Evolutionary conservation across 768 basidiomycete genomes (phyloP).

Genomic region (Leccinum arenicola): DNA sequence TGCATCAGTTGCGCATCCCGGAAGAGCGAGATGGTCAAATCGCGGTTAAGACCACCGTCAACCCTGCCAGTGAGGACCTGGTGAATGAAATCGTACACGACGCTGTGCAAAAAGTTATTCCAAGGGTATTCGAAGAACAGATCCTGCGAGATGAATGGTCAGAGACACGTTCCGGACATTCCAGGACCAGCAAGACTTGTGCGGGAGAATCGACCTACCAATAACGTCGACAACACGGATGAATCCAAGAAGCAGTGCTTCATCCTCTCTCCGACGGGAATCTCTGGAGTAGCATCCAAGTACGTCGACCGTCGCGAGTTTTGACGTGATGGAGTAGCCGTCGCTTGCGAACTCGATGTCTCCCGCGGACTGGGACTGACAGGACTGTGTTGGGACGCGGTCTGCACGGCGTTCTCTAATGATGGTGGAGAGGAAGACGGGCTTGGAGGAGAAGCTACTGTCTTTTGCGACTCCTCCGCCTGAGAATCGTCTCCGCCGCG

Average conservation of each 20-base stretch:
- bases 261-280: conserved; percentile 73
- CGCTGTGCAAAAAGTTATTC: conserved; percentile 97
- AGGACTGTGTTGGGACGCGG: conserved; percentile 27
- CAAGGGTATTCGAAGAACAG: conserved; percentile 95
- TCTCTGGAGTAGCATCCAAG: conserved; percentile 33
- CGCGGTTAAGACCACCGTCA: conserved; percentile 79
- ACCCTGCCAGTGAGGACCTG: conserved; percentile 90
- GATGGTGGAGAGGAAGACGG: conserved; percentile 31
- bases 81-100: conserved; percentile 94
- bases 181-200: neutral
- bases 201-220: conserved; percentile 50
- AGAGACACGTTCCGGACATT: neutral
- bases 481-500: conserved; percentile 27
- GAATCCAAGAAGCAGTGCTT: conserved; percentile 78
- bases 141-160: conserved; percentile 49
- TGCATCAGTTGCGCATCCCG: conserved; percentile 81
- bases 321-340: conserved; percentile 50
- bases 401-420: conserved; percentile 29
- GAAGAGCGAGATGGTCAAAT: conserved; percentile 81
- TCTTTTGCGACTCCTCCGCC: conserved; percentile 31
- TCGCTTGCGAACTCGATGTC: conserved; percentile 29
- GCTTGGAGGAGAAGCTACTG: conserved; percentile 29
- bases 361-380: conserved; percentile 28
- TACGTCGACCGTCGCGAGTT: conserved; percentile 48
- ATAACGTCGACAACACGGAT: conserved; percentile 67